Evolutionary conservation across 257 asterid species (phyloP), one percentile per base, ranked within the genome.

Genomic region (Solanum corneliomulleri): DNA sequence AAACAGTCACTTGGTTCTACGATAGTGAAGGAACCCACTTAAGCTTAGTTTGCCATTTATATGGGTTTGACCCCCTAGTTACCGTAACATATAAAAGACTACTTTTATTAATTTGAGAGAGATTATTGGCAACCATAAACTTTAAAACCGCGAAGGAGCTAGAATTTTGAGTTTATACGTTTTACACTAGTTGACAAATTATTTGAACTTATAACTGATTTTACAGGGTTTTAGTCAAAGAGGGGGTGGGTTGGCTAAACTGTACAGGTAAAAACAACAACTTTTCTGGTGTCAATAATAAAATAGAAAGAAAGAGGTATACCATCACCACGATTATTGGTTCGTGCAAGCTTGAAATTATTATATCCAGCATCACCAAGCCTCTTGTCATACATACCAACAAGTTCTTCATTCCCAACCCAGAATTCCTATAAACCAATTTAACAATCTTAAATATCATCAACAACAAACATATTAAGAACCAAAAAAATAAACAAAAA

Each of bases 301-400:
- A 9, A 71, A 71, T 18, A 35, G 80, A 70, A 70, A 29, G 41
- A 47, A 25, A n/a, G 12, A 71, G 7, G 35, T 85, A n/a, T 94
- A 97, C 99, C 99, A 88, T 97, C 99, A 10, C 99, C 99, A 1
- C 99, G 99, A 82, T 96, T 96, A 89, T 97, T 97, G 10, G 99
- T 97, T 80, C 99, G 91, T 13, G 98, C 99, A 83, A 97, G 98
- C 93, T 96, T 97, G 90, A 94, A 93, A 90, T 81, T 92, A 87
- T 90, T 86, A 89, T 97, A 97, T 58, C 99, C 99, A 71, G 99
- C 99, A 92, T 95, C 98, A 47, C 94, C 97, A 66, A 96, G 99
- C 92, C 99, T 96, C 92, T 93, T 94, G 87, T 96, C 95, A 80
- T 97, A 97, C 56, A 97, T 92, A 88, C 87, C 91, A 82, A 97